These are phyloP conservation scores for Thuja plicata DNA, from an alignment of 83 land plant species.

Conservation along the genomic window DNA sequence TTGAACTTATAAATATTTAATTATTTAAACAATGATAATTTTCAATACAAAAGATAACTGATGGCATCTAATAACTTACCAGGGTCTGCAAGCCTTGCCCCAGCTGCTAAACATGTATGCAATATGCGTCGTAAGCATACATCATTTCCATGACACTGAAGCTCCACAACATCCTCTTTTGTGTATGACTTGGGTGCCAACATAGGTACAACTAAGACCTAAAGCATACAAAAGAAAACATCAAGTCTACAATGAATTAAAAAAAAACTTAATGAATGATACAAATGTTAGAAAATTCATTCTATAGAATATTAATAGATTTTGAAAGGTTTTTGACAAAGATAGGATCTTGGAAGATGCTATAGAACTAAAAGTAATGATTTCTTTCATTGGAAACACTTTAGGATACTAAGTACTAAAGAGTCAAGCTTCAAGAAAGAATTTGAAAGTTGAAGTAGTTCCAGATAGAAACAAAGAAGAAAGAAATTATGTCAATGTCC, in stretches of 20 bases:
- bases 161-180: conserved; percentile 91
- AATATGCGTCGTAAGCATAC: conserved; percentile 79
- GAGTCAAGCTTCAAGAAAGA: neutral
- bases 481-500: neutral
- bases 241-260: neutral
- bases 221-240: conserved; percentile 6
- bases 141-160: conserved; percentile 96
- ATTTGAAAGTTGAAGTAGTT: neutral
- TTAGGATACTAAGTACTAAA: neutral
- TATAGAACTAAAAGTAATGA: neutral
- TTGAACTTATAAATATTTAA: neutral
- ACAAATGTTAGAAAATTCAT: neutral
- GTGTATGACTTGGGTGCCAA: conserved; percentile 96
- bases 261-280: neutral
- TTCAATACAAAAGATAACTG: neutral
- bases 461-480: neutral
- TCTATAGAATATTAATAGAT: neutral
- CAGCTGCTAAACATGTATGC: conserved; percentile 81
- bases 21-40: neutral
- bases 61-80: conserved; percentile 33
- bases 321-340: neutral
- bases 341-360: neutral
- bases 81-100: conserved; percentile 96
- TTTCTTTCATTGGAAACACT: neutral
- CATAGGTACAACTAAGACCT: conserved; percentile 93